phyloP scores from a whole-genome alignment of 129 eudicot genomes.

The Mikania micrantha region DNA sequence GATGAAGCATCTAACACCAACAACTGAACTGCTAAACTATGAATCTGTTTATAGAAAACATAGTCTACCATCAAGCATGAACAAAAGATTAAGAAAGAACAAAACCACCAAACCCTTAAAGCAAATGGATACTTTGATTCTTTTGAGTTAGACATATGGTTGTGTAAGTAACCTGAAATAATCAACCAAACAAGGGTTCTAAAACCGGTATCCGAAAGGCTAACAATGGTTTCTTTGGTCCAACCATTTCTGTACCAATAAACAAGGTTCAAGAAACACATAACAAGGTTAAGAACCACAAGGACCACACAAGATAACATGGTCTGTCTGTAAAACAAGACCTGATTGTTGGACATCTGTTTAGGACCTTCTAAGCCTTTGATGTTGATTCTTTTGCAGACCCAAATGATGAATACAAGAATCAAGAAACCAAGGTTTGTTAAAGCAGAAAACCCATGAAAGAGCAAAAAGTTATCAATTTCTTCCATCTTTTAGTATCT shows the following conservation, averaged over 20 bases:
- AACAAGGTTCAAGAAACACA: slow-evolving; percentile 41
- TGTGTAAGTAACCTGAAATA: slow-evolving; percentile 41
- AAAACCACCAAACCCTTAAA: slow-evolving; percentile 58
- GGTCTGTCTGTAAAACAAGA: slow-evolving; percentile 30
- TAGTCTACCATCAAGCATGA: slow-evolving; percentile 46
- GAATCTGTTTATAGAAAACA: slow-evolving; percentile 18
- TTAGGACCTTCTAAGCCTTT: slow-evolving; percentile 16
- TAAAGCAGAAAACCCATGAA: slow-evolving; percentile 31
- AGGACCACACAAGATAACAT: slow-evolving; percentile 40
- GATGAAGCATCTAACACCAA: slow-evolving; percentile 53
- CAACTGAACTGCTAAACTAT: slow-evolving; percentile 21
- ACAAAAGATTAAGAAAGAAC: slow-evolving; percentile 41
- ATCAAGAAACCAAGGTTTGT: slow-evolving; percentile 37
- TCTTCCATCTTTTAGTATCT: slow-evolving; percentile 8
- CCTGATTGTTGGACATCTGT: slow-evolving; percentile 9
- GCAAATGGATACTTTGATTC: slow-evolving; percentile 38
- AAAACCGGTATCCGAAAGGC: slow-evolving; percentile 29
- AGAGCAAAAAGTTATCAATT: slow-evolving; percentile 19
- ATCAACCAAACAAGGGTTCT: slow-evolving; percentile 48
- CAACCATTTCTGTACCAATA: slow-evolving; percentile 53
- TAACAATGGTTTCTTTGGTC: slow-evolving; percentile 41
- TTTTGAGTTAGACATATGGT: slow-evolving; percentile 21
- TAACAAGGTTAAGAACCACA: slow-evolving; percentile 37
- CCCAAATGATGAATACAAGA: slow-evolving; percentile 30
- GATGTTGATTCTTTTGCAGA: slow-evolving; percentile 15